Conservation (phyloP, 495 filamentous ascomycete species). For the Lasiosphaeriaceae sp. region DNA sequence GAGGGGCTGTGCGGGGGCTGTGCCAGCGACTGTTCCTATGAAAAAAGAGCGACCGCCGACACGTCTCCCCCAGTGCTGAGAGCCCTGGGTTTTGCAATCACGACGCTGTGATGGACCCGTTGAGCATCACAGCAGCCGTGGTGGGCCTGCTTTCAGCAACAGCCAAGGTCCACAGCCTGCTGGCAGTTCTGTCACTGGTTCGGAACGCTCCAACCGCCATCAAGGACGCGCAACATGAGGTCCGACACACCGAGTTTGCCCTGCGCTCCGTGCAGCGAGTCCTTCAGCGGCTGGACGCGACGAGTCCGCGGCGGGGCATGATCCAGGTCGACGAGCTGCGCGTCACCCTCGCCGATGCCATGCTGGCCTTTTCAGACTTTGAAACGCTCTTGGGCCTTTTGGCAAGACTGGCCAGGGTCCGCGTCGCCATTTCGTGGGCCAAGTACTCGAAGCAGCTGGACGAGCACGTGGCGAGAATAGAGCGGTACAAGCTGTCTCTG, state of each 20-base stretch:
- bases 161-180: neutral
- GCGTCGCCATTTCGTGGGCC: neutral
- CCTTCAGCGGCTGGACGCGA: neutral
- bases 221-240: slow-evolving; percentile 2
- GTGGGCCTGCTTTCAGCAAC: slow-evolving; percentile 8
- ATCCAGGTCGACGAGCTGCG: slow-evolving; percentile 13
- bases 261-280: neutral
- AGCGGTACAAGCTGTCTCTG: slow-evolving; percentile 10
- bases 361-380: slow-evolving; percentile 8
- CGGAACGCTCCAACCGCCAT: slow-evolving; percentile 6
- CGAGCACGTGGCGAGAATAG: slow-evolving; percentile 5
- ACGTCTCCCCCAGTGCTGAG: too few species aligned
- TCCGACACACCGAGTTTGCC: slow-evolving; percentile 7
- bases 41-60: too few species aligned
- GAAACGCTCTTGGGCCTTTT: slow-evolving; percentile 1
- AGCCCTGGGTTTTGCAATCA: too few species aligned
- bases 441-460: slow-evolving; percentile 8
- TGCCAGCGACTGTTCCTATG: too few species aligned
- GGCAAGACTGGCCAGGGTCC: neutral
- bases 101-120: slow-evolving; percentile 12
- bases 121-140: slow-evolving; percentile 8
- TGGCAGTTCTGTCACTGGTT: slow-evolving; percentile 1
- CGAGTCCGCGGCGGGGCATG: neutral
- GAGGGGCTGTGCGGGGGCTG: too few species aligned
- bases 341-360: slow-evolving; percentile 6